Base-by-base conservation (phyloP, 2,329 filamentous ascomycete genomes). In the Monilinia fructicola region DNA sequence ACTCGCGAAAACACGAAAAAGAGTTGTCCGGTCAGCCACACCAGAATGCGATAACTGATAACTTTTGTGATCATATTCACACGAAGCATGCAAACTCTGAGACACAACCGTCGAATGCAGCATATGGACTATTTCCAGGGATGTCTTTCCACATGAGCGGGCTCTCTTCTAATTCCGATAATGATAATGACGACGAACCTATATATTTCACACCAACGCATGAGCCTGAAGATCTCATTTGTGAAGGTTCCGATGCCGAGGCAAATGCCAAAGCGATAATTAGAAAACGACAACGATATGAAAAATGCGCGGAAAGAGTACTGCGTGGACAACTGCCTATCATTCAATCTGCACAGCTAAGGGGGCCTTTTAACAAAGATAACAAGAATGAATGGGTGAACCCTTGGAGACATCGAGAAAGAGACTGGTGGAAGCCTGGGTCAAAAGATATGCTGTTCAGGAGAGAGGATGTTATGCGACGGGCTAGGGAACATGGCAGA, bases 321-420 rank as follows among this genome's bases (percentile, higher is more conserved):
- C 77, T 90, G 48, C 77, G 80, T 9, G 89, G 89, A 0, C 78
- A 81, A 40, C 74, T 81, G 2, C 82, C 88, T 0, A 73, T 83
- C 31, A 79, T 93, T 3, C 75, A 87, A 3, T 89, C 89, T 16
- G 84, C 89, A 9, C 77, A 78, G 7, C 78, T 91, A 3, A 81
- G 78, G 67, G 89, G 89, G 0, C 89, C 89, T 0, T 89, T 91
- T 70, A 48, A 55, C 26, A 55, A 64, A 18, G 80, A 82, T 54
- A 75, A 72, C 65, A 73, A 77, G 52, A 79, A 76, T 2, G 81
- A 81, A 28, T 86, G 84, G 84, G 72, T 74, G 42, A 85, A 85
- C 69, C 84, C 84, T 18, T 86, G 84, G 84, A 73, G 76, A 53
- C 67, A 53, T 65, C 68, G 74, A 67, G 40, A 68, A 66, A 62